Conservation (phyloP, 2,329 filamentous ascomycete genomes). For the Phialophora tarda region DNA sequence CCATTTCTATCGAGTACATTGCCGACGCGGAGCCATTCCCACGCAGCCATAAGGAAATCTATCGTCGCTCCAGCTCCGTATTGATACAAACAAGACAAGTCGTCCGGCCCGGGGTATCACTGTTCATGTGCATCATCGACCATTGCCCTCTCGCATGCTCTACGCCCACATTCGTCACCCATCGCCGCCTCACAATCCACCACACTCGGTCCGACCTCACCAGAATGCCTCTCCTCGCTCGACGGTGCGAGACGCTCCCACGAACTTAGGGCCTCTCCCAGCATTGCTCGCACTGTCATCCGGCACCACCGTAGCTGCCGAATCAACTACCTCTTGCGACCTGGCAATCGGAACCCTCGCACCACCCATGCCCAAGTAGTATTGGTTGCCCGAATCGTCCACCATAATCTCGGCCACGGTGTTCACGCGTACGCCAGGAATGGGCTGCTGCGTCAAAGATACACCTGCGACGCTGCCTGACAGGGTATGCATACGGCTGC, state of each 20-base stretch:
- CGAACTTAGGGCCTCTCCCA: conserved; percentile 3
- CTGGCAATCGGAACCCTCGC: conserved; percentile 34
- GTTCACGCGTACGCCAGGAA: conserved; percentile 33
- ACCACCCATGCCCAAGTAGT: conserved; percentile 33
- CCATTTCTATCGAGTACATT: conserved; percentile 1
- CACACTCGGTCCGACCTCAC: background rate
- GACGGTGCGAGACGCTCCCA: background rate
- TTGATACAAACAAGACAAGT: conserved; percentile 1
- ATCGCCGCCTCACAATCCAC: background rate
- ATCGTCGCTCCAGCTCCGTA: background rate
- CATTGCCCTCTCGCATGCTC: background rate
- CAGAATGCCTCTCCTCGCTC: conserved; percentile 8
- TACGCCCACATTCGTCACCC: background rate
- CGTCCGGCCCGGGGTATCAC: conserved; percentile 1
- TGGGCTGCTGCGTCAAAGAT: conserved; percentile 5
- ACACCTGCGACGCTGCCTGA: conserved; percentile 12
- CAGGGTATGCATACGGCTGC: background rate
- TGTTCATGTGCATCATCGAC: conserved; percentile 1
- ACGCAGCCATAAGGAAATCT: background rate
- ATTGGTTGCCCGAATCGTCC: conserved; percentile 28
- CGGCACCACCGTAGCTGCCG: conserved; percentile 27
- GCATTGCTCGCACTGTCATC: conserved; percentile 40
- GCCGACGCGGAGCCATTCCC: background rate
- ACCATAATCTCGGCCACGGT: conserved; percentile 32
- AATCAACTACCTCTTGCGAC: background rate